Evolutionary conservation across 2,329 filamentous ascomycete genomes (phyloP).

Genomic region (Penicillium hordei): DNA sequence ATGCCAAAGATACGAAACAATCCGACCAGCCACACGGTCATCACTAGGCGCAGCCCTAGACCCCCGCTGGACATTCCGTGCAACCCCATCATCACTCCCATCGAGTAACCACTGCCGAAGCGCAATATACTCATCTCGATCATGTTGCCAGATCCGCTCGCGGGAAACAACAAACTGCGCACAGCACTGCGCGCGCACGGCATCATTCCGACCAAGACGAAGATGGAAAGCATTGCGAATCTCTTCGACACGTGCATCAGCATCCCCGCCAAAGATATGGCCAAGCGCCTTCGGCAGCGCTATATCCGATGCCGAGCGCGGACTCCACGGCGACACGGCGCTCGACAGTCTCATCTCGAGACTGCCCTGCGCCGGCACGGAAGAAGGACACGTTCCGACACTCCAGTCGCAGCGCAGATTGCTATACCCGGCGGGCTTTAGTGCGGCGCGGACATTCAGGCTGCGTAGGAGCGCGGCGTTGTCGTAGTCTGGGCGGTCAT

Average conservation of each 20-base stretch:
- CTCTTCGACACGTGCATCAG: constrained; percentile 30
- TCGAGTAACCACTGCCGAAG: constrained; percentile 56
- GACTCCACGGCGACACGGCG: constrained; percentile 45
- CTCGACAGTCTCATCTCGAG: constrained; percentile 43
- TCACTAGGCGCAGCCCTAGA: constrained; percentile 40
- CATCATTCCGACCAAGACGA: constrained; percentile 44
- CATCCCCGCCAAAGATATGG: constrained; percentile 39
- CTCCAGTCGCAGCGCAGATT: constrained; percentile 55
- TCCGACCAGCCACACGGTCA: constrained; percentile 47
- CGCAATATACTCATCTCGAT: constrained; percentile 52
- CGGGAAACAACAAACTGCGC: constrained; percentile 57
- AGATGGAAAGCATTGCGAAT: neutral
- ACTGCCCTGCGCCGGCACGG: constrained; percentile 42
- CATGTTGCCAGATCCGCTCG: constrained; percentile 51
- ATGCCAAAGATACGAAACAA: constrained; percentile 53
- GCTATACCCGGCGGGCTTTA: constrained; percentile 45
- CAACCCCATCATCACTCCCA: constrained; percentile 19
- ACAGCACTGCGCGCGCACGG: constrained; percentile 53
- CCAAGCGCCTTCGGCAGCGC: constrained; percentile 38
- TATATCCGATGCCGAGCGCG: constrained; percentile 42
- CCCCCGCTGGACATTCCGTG: constrained; percentile 2
- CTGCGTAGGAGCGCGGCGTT: constrained; percentile 42
- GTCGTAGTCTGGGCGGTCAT: constrained; percentile 47
- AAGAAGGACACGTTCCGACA: constrained; percentile 41
- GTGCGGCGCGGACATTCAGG: constrained; percentile 43